Evolutionary conservation across 225 moss, liverwort and hornwort genomes (phyloP).

Genomic region (Thuidium tamariscinum): DNA sequence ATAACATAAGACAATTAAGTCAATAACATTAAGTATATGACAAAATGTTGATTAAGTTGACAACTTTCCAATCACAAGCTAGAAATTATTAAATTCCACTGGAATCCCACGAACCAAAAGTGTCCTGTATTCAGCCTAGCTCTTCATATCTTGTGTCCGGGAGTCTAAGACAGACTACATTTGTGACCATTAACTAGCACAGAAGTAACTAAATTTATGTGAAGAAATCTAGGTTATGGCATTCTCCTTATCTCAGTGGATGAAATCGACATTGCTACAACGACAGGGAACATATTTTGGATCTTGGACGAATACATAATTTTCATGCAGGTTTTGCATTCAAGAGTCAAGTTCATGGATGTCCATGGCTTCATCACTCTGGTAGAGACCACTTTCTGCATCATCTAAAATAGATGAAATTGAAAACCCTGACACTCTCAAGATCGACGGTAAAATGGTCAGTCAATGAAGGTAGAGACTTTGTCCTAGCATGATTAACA

Average conservation of each 20-base stretch:
- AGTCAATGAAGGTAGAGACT: neutral
- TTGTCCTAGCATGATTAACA: neutral
- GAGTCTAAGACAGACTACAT: neutral
- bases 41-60: neutral
- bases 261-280: neutral
- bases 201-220: neutral
- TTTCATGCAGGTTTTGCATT: neutral
- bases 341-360: neutral
- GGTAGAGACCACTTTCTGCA: neutral
- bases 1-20: neutral
- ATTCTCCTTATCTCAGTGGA: neutral
- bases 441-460: neutral
- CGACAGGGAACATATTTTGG: neutral
- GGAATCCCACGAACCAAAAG: neutral
- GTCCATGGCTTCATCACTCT: neutral
- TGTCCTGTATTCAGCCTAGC: neutral
- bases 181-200: neutral
- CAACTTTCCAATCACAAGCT: neutral
- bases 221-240: neutral
- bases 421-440: neutral
- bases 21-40: no score
- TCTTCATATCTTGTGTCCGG: neutral
- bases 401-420: neutral
- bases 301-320: neutral
- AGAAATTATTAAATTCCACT: neutral